Evolutionary conservation across 2,329 filamentous ascomycete species (phyloP).

Genomic region (Cordyceps tenuipes): DNA sequence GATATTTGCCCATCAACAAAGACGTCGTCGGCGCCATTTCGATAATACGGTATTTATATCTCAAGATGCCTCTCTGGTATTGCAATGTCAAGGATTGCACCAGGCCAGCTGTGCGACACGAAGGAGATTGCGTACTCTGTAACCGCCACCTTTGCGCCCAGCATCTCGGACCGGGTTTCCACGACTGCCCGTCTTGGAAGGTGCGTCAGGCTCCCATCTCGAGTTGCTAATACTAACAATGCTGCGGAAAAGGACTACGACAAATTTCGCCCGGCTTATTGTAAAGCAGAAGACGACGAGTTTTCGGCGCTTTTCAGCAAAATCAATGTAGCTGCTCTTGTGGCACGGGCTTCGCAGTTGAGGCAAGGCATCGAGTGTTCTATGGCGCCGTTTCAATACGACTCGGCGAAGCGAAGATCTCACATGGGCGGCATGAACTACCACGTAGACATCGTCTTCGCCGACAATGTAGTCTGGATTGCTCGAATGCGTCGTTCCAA

Average conservation of each 20-base stretch:
- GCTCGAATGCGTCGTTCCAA: constrained; percentile 32
- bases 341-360: constrained; percentile 25
- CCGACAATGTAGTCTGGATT: constrained; percentile 34
- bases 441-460: constrained; percentile 32
- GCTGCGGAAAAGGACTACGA: constrained; percentile 25
- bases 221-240: background rate
- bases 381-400: constrained; percentile 26
- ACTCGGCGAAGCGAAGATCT: constrained; percentile 23
- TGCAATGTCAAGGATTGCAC: constrained; percentile 25
- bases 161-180: constrained; percentile 24
- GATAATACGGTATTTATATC: background rate
- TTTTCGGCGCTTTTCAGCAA: constrained; percentile 25
- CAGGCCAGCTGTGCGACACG: constrained; percentile 25
- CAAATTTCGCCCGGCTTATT: constrained; percentile 24
- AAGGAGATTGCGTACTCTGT: constrained; percentile 31
- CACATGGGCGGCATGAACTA: constrained; percentile 39
- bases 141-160: constrained; percentile 28
- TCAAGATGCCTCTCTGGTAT: constrained; percentile 23
- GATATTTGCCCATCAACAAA: background rate
- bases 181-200: constrained; percentile 30
- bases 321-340: constrained; percentile 29
- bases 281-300: constrained; percentile 27
- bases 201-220: constrained; percentile 18
- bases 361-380: constrained; percentile 28
- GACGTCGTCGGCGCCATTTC: background rate